Conservation (phyloP, 2,329 filamentous ascomycete genomes). For the Nothophaeocryptopus gaeumannii region DNA sequence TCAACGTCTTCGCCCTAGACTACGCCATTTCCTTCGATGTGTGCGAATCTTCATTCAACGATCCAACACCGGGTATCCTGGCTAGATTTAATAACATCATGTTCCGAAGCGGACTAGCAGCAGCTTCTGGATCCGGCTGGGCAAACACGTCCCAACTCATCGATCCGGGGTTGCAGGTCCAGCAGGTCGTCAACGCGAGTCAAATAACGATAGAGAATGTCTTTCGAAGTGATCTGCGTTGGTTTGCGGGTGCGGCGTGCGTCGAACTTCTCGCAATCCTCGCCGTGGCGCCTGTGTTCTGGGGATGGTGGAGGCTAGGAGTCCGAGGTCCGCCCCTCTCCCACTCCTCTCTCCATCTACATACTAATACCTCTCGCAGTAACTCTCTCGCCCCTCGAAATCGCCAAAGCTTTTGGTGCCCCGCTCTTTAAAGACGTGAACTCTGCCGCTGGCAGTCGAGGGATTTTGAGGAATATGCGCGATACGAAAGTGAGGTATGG, state of each 20-base stretch:
- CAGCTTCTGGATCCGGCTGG: neutral
- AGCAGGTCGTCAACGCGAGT: constrained; percentile 6
- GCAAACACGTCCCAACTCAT: neutral
- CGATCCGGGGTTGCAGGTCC: constrained; percentile 6
- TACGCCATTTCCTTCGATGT: neutral
- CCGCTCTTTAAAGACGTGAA: neutral
- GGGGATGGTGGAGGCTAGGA: constrained; percentile 18
- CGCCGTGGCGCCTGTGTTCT: constrained; percentile 16
- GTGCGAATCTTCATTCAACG: neutral
- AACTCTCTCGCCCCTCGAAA: neutral
- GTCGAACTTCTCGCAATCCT: constrained; percentile 14
- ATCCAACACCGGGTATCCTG: neutral
- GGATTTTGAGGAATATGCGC: neutral
- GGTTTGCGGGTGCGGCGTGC: constrained; percentile 13
- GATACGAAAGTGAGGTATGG: constrained; percentile 1
- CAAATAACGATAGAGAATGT: constrained; percentile 16
- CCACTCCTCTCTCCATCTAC: neutral
- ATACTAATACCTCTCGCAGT: neutral
- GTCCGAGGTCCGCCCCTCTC: neutral
- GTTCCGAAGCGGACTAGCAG: neutral
- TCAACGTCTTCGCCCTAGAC: neutral
- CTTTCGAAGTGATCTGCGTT: constrained; percentile 16
- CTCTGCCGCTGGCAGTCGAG: constrained; percentile 6
- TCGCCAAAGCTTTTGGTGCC: constrained; percentile 4
- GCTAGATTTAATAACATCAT: neutral